phyloP scores from a whole-genome alignment of 805 yeast species.

The Sugiyamaella floridensis region DNA sequence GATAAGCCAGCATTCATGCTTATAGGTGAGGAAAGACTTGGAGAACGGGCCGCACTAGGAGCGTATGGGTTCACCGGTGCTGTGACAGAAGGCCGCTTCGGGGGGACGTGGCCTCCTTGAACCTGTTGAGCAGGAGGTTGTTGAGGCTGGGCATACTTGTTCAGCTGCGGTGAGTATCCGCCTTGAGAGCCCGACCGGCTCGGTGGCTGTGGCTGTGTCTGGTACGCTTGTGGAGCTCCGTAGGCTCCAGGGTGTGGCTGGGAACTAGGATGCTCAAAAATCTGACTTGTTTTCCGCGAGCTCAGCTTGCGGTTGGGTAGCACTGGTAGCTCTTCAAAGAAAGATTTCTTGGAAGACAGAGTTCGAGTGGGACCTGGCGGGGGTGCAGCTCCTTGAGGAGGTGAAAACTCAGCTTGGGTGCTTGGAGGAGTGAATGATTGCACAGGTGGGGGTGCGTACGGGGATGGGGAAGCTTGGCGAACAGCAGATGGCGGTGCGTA shows the following conservation, averaged over 20 bases:
- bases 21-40: not conserved
- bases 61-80: slow-evolving; percentile 18
- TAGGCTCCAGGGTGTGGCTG: not conserved
- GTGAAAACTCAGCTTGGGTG: not conserved
- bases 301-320: slow-evolving; percentile 23
- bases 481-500: slow-evolving; percentile 13
- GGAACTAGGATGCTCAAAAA: slow-evolving; percentile 8
- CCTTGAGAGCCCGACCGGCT: not conserved
- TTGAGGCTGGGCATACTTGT: not conserved
- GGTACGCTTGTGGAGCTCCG: not conserved
- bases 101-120: slow-evolving; percentile 14
- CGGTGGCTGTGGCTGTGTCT: not conserved
- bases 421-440: not conserved
- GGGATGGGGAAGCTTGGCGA: slow-evolving; percentile 1
- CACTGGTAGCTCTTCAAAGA: slow-evolving; percentile 56
- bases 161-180: not conserved
- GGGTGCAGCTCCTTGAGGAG: not conserved
- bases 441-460: not conserved
- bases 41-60: slow-evolving; percentile 3
- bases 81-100: slow-evolving; percentile 3
- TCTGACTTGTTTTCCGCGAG: slow-evolving; percentile 12
- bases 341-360: slow-evolving; percentile 34
- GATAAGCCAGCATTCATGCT: not conserved
- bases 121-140: slow-evolving; percentile 5
- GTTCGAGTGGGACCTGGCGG: slow-evolving; percentile 9